Percentiles rank a stretch among this genome's conserved stretches.
These are phyloP conservation scores for Euclidium syriacum DNA, from an alignment of 345 rosid species.

Conservation along the genomic window DNA sequence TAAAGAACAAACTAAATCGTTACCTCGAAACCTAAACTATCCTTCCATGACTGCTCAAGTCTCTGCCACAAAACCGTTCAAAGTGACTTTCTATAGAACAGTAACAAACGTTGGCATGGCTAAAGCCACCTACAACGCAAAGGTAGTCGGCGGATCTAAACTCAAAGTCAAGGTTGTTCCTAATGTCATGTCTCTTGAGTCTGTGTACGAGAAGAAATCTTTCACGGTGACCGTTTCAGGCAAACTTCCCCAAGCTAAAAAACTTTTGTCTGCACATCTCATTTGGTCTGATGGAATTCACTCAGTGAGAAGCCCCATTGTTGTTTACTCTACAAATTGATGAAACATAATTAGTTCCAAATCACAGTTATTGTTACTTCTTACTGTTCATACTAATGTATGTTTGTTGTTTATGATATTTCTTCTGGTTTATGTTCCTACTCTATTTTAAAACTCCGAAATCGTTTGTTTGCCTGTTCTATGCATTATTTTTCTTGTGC, in stretches of 20 bases:
- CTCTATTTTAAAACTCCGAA: not conserved
- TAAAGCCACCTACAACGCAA: constrained; percentile 39
- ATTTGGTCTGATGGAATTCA: constrained; percentile 40
- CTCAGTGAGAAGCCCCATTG: constrained; percentile 34
- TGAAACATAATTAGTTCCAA: not conserved
- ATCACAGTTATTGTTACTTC: not conserved
- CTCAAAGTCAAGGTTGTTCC: constrained; percentile 39
- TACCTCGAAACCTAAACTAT: constrained; percentile 45
- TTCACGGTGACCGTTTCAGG: constrained; percentile 37
- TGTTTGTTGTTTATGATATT: not conserved
- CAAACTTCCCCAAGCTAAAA: not conserved
- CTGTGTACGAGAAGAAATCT: constrained; percentile 36
- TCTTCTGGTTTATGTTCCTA: not conserved
- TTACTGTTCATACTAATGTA: not conserved
- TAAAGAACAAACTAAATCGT: not conserved
- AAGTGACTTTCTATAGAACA: constrained; percentile 34
- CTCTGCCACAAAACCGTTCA: constrained; percentile 10
- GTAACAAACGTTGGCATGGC: constrained; percentile 54
- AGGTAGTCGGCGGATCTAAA: not conserved
- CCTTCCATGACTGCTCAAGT: constrained; percentile 40
- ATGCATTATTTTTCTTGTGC: not conserved
- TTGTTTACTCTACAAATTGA: constrained; percentile 10
- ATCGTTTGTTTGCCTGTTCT: not conserved
- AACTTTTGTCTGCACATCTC: constrained; percentile 22
- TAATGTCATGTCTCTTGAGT: constrained; percentile 26